phyloP scores from a whole-genome alignment of 192 early-diverging fungal species.

The Coemansia sp. region DNA sequence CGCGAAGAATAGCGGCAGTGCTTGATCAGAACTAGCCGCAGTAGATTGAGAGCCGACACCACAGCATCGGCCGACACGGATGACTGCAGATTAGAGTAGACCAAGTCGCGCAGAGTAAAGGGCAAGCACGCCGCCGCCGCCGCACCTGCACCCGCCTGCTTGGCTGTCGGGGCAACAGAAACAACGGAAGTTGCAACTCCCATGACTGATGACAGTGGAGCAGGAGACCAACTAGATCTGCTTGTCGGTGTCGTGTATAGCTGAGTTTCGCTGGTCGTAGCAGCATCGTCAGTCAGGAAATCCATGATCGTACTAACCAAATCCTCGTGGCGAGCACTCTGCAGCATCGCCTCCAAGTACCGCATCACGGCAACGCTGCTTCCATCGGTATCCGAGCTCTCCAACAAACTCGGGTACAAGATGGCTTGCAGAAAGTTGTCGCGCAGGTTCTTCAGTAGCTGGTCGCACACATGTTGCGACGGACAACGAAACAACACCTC shows the following conservation, averaged over 20 bases:
- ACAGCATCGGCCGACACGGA: constrained; percentile 78
- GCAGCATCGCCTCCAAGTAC: constrained; percentile 83
- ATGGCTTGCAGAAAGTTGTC: constrained; percentile 81
- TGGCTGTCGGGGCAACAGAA: background rate
- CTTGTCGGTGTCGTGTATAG: background rate
- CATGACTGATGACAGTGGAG: background rate
- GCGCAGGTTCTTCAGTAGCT: constrained; percentile 67
- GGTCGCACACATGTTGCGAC: constrained; percentile 29
- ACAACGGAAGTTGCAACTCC: background rate
- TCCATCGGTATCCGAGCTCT: constrained; percentile 89
- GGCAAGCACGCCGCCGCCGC: constrained; percentile 19
- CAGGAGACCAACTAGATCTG: background rate
- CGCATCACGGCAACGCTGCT: constrained; percentile 84
- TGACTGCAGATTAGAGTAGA: constrained; percentile 86
- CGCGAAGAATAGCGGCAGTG: constrained; percentile 77
- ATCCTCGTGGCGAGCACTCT: constrained; percentile 69
- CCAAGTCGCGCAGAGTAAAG: constrained; percentile 77
- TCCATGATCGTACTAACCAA: constrained; percentile 69
- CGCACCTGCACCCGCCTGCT: background rate
- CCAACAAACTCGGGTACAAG: constrained; percentile 78
- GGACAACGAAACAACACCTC: constrained; percentile 46
- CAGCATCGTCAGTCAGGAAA: constrained; percentile 75
- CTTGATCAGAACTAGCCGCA: constrained; percentile 68
- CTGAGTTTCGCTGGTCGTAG: constrained; percentile 50
- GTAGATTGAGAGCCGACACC: constrained; percentile 75